phyloP scores from a whole-genome alignment of 2,329 filamentous ascomycete genomes.

The Aspergillaceae sp. region DNA sequence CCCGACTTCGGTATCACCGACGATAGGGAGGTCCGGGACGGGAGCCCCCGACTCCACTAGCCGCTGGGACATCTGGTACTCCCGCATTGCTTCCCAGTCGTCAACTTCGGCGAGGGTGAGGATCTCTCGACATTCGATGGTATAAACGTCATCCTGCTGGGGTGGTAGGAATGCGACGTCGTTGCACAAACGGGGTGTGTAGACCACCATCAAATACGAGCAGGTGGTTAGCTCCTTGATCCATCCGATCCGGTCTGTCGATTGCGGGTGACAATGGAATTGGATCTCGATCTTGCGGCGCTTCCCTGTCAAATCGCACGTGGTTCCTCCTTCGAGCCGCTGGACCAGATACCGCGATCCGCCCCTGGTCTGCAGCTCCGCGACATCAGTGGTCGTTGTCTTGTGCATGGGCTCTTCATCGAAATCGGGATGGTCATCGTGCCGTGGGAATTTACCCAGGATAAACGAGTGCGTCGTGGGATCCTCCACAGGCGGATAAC shows the following conservation, averaged over 20 bases:
- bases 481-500: slow-evolving; percentile 67
- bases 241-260: slow-evolving; percentile 71
- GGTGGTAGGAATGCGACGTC: slow-evolving; percentile 81
- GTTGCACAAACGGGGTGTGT: slow-evolving; percentile 78
- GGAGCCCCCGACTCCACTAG: slow-evolving; percentile 22
- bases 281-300: slow-evolving; percentile 74
- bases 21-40: slow-evolving; percentile 30
- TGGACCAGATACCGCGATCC: slow-evolving; percentile 82
- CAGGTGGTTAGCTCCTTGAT: slow-evolving; percentile 91
- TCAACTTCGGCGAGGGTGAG: slow-evolving; percentile 48
- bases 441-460: slow-evolving; percentile 54
- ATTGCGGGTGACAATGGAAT: slow-evolving; percentile 69
- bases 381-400: slow-evolving; percentile 35
- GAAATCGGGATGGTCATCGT: slow-evolving; percentile 25
- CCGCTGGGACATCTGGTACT: slow-evolving; percentile 23
- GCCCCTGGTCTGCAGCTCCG: slow-evolving; percentile 69
- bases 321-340: slow-evolving; percentile 66
- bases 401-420: slow-evolving; percentile 18
- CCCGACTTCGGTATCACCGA: slow-evolving; percentile 53
- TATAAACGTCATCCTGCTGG: slow-evolving; percentile 64
- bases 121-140: slow-evolving; percentile 68
- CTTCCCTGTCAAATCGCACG: slow-evolving; percentile 76
- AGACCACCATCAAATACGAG: slow-evolving; percentile 85
- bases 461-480: slow-evolving; percentile 66
- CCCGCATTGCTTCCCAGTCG: slow-evolving; percentile 38